A percentile compares a stretch with the other conserved stretches of the same genome.
Conservation (phyloP, 768 basidiomycete species). For the Boletellus emodensis region DNA sequence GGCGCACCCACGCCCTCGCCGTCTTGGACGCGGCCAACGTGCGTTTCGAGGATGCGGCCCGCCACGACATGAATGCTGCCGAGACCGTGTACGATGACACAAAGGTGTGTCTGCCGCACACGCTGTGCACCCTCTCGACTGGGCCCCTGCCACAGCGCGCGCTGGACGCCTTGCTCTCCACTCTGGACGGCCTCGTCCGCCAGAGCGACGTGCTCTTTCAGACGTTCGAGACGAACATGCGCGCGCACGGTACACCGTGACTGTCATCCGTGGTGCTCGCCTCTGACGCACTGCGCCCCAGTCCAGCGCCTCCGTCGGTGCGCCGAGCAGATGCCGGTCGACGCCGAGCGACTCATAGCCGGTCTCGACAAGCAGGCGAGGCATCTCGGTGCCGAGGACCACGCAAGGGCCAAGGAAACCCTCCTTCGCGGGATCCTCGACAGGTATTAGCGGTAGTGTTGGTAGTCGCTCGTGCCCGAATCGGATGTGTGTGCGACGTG, state of each 20-base stretch:
- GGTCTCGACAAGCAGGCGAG: slow-evolving; percentile 53
- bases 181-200: slow-evolving; percentile 47
- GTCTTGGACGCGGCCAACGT: slow-evolving; percentile 55
- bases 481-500: slow-evolving; percentile 16
- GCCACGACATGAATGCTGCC: slow-evolving; percentile 43
- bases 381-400: slow-evolving; percentile 31
- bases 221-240: slow-evolving; percentile 41
- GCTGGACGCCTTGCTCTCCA: slow-evolving; percentile 38
- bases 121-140: slow-evolving; percentile 10
- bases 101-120: slow-evolving; percentile 37
- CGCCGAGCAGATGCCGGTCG: slow-evolving; percentile 45
- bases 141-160: slow-evolving; percentile 33
- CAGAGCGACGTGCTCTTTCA: slow-evolving; percentile 50
- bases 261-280: background rate
- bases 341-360: slow-evolving; percentile 49
- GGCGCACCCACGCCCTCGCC: slow-evolving; percentile 40
- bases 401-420: slow-evolving; percentile 32
- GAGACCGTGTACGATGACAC: slow-evolving; percentile 36
- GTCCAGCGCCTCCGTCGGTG: slow-evolving; percentile 42
- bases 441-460: slow-evolving; percentile 24
- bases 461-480: background rate
- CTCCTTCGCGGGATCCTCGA: slow-evolving; percentile 33
- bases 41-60: slow-evolving; percentile 43
- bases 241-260: slow-evolving; percentile 43
- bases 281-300: slow-evolving; percentile 22